Base-by-base conservation (phyloP, 495 filamentous ascomycete species). In the Cercophora samala region DNA sequence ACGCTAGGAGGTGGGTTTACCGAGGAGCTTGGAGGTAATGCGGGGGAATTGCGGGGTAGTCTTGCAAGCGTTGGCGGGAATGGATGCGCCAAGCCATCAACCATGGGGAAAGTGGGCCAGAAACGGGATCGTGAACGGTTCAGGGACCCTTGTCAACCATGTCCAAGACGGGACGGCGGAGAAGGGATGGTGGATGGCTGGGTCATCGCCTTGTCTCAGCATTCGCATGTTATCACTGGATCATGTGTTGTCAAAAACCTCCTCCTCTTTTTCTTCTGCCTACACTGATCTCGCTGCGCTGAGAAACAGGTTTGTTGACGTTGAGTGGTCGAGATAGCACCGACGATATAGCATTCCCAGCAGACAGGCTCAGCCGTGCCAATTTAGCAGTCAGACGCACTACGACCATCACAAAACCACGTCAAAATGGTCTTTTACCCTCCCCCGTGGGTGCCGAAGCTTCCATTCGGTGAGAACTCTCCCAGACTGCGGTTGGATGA, bases 391-490 rank as follows among this genome's bases (percentile, higher is more conserved):
- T 21, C 21, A 1, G 11, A 46, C 37, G 11, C 37, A 46, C 37
- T 46, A 46, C 37, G 11, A 46, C 37, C 8, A 2, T 46, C 1
- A 11, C 37, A 46, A 62, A 19, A 26, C 24, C 3, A 8, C 18
- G 24, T 26, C 68, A 85, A 69, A 26, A 97, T 97, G 93, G 90
- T 93, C 18, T 96, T 97, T 80, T 81, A 82, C 65, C 83, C 91
- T 61, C 88, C 91, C 23, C 77, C 85, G 72, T 89, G 85, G 84
- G 85, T 87, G 17, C 90, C 90, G 32, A 76, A 86, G 71, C 82
- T 97, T 59, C 86, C 87, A 0, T 83, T 84, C 58, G 80, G 81
- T 83, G 69, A 52, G 15, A 17, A 21, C 37, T 58, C 53, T 26
- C 25, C 29, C 37, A 46, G 13, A 17, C 6, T 24, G 8, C 54